A percentile compares a stretch with the other conserved stretches of the same genome.
phyloP scores from a whole-genome alignment of 2,329 filamentous ascomycete species.

The Trichoderma hamatum region DNA sequence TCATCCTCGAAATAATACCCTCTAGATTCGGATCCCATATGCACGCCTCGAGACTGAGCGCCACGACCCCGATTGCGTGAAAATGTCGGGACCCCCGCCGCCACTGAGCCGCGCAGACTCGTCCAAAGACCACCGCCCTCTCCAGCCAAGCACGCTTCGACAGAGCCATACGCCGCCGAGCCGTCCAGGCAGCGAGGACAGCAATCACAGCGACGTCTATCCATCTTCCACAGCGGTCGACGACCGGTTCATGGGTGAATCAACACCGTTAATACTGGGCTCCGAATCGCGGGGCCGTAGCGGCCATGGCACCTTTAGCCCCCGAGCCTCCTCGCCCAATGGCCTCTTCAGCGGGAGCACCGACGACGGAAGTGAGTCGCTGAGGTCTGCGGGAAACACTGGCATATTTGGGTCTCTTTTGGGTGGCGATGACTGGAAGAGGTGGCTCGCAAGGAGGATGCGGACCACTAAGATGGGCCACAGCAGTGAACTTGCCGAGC shows the following conservation, averaged over 20 bases:
- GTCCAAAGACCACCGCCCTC: slow-evolving; percentile 44
- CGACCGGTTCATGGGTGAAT: slow-evolving; percentile 46
- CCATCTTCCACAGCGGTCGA: slow-evolving; percentile 19
- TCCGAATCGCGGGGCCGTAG: slow-evolving; percentile 58
- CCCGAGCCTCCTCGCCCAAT: slow-evolving; percentile 58
- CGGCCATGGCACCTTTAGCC: slow-evolving; percentile 80
- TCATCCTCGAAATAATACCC: neutral
- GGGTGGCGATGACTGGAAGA: slow-evolving; percentile 51
- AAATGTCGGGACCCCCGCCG: slow-evolving; percentile 35
- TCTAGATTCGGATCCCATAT: slow-evolving; percentile 11
- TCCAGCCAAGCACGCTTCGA: slow-evolving; percentile 51
- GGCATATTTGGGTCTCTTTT: slow-evolving; percentile 43
- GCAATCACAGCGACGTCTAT: slow-evolving; percentile 26
- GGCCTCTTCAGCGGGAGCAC: slow-evolving; percentile 37
- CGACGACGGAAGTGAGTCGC: slow-evolving; percentile 40
- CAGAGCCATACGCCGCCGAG: slow-evolving; percentile 46
- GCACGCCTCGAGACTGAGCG: slow-evolving; percentile 1
- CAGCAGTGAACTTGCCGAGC: slow-evolving; percentile 70
- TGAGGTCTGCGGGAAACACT: slow-evolving; percentile 39
- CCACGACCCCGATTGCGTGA: neutral
- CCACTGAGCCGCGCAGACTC: slow-evolving; percentile 37
- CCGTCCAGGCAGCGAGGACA: slow-evolving; percentile 31
- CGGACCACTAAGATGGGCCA: slow-evolving; percentile 70
- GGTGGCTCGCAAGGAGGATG: slow-evolving; percentile 55
- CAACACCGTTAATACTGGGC: slow-evolving; percentile 51